A percentile compares a stretch with the other conserved stretches of the same genome.
Evolutionary conservation across 2,329 filamentous ascomycete genomes (phyloP).

Genomic region (Colletotrichum orchidophilum): DNA sequence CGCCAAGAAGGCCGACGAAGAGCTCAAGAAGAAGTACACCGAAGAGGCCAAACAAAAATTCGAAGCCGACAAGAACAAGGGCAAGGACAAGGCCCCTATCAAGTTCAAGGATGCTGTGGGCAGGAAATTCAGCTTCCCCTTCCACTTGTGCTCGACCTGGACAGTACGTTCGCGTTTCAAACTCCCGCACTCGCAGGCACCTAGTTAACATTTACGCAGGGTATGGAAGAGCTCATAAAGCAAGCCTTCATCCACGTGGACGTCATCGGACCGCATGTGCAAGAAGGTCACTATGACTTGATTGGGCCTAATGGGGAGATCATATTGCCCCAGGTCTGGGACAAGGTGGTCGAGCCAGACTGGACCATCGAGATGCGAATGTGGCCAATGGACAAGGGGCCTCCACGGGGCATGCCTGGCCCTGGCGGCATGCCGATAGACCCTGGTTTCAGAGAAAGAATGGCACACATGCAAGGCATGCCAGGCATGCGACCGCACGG

Average conservation of each 20-base stretch:
- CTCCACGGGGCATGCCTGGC: background rate
- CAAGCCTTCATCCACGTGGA: slow-evolving; percentile 86
- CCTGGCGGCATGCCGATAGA: slow-evolving; percentile 3
- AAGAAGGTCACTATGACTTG: slow-evolving; percentile 82
- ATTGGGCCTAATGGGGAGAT: slow-evolving; percentile 83
- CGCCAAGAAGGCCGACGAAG: slow-evolving; percentile 61
- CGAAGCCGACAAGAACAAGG: slow-evolving; percentile 58
- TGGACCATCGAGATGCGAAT: slow-evolving; percentile 76
- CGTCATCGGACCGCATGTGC: slow-evolving; percentile 78
- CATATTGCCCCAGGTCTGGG: slow-evolving; percentile 84
- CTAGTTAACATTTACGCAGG: slow-evolving; percentile 57
- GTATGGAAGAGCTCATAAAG: slow-evolving; percentile 87
- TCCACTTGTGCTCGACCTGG: slow-evolving; percentile 86
- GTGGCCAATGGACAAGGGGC: slow-evolving; percentile 59
- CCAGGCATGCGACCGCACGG: background rate
- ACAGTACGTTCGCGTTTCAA: slow-evolving; percentile 62
- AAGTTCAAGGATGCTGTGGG: slow-evolving; percentile 92
- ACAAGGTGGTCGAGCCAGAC: slow-evolving; percentile 82
- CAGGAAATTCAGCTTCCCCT: slow-evolving; percentile 92
- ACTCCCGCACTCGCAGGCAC: background rate
- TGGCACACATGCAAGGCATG: background rate
- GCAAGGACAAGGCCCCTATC: slow-evolving; percentile 74
- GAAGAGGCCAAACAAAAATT: slow-evolving; percentile 63
- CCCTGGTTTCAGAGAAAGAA: background rate
- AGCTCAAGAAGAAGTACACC: slow-evolving; percentile 63